A percentile compares a stretch with the other conserved stretches of the same genome.
Evolutionary conservation across 176 grass and related monocot species (phyloP).

Genomic region (Carex kokanica): DNA sequence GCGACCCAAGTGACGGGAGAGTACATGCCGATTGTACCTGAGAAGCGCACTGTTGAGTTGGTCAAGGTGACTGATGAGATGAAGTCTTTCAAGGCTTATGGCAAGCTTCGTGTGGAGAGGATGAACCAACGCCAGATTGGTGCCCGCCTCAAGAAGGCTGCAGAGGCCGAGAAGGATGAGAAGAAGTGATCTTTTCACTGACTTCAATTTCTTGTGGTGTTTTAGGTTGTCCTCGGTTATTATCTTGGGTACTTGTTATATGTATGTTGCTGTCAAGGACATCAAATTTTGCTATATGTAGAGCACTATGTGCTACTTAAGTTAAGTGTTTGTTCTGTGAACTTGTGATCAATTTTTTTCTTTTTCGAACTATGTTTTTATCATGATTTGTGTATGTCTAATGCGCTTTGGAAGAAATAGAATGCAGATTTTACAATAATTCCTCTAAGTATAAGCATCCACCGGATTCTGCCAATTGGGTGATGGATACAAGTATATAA

Average conservation of each 20-base stretch:
- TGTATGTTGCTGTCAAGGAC: slow-evolving; percentile 20
- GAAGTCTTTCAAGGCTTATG: slow-evolving; percentile 80
- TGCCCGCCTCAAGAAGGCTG: slow-evolving; percentile 57
- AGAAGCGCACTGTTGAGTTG: slow-evolving; percentile 59
- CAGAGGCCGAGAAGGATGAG: slow-evolving; percentile 74
- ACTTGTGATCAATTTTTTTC: background rate
- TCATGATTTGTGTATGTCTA: background rate
- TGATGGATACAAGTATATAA: background rate
- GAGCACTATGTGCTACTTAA: slow-evolving; percentile 23
- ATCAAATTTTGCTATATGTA: slow-evolving; percentile 30
- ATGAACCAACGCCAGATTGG: slow-evolving; percentile 73
- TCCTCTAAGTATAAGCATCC: background rate
- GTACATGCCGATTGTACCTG: slow-evolving; percentile 68
- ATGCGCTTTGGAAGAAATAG: background rate
- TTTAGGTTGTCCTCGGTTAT: background rate
- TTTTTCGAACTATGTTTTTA: background rate
- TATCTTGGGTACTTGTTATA: slow-evolving; percentile 15
- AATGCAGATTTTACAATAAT: background rate
- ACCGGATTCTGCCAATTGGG: background rate
- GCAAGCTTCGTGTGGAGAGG: slow-evolving; percentile 66
- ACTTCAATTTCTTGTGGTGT: background rate
- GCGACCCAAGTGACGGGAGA: slow-evolving; percentile 75
- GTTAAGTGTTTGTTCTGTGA: slow-evolving; percentile 1
- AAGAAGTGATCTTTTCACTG: slow-evolving; percentile 50
- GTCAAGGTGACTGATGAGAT: slow-evolving; percentile 86